A percentile compares a stretch with the other conserved stretches of the same genome.
These are phyloP conservation scores for Quercus robur DNA, from an alignment of 306 rosid genomes.

Conservation along the genomic window DNA sequence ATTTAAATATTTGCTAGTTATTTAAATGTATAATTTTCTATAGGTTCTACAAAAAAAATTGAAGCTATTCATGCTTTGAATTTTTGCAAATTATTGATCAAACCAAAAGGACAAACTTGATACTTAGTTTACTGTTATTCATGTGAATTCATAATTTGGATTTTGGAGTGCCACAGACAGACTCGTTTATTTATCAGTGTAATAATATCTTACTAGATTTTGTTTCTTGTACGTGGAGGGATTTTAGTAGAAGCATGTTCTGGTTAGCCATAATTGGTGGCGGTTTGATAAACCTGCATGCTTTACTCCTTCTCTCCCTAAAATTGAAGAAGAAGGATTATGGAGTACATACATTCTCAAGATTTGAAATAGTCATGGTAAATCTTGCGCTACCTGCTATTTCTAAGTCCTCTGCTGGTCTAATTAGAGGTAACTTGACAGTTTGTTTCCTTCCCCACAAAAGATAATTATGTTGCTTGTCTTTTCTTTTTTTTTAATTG, in stretches of 20 bases:
- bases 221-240: constrained; percentile 53
- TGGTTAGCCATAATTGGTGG: constrained; percentile 78
- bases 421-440: constrained; percentile 52
- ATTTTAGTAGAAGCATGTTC: constrained; percentile 65
- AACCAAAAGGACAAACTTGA: neutral
- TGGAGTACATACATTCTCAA: constrained; percentile 73
- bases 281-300: constrained; percentile 45
- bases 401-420: constrained; percentile 57
- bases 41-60: neutral
- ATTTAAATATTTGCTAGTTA: neutral
- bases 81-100: neutral
- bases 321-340: constrained; percentile 51
- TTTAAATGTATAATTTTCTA: neutral
- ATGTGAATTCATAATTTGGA: neutral
- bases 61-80: neutral
- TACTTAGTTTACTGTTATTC: neutral
- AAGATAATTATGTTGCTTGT: too few species aligned
- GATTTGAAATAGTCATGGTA: constrained; percentile 78
- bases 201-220: too few species aligned
- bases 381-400: constrained; percentile 67
- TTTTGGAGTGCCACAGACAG: neutral
- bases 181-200: neutral
- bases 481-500: too few species aligned
- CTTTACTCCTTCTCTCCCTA: constrained; percentile 52
- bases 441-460: neutral